phyloP scores from a whole-genome alignment of 192 early-diverging fungal genomes.

The Linnemannia elongata region DNA sequence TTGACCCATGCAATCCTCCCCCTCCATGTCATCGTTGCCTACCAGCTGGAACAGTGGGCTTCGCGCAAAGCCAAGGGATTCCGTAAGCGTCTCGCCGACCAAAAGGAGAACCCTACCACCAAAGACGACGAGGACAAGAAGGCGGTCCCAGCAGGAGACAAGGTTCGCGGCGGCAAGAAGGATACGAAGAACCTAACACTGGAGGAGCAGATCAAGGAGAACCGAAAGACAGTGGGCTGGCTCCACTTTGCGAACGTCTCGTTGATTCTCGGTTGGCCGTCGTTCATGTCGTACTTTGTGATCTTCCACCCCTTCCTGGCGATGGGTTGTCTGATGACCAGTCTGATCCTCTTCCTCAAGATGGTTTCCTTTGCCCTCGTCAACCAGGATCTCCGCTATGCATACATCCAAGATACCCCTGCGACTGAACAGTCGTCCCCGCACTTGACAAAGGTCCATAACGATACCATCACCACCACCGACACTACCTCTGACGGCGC shows the following conservation, averaged over 20 bases:
- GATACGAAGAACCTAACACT: conserved; percentile 20
- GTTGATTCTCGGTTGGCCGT: conserved; percentile 70
- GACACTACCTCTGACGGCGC: not conserved
- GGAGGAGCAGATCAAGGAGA: conserved; percentile 35
- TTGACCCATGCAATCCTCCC: conserved; percentile 66
- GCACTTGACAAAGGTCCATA: conserved; percentile 40
- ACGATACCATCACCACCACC: not conserved
- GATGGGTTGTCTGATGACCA: conserved; percentile 69
- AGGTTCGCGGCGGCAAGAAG: not conserved
- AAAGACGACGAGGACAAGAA: not conserved
- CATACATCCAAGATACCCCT: conserved; percentile 64
- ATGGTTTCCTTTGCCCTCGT: conserved; percentile 83
- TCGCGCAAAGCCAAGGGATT: conserved; percentile 29
- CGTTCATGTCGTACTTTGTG: conserved; percentile 73
- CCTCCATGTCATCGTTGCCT: conserved; percentile 69
- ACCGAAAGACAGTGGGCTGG: conserved; percentile 44
- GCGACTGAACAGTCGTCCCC: conserved; percentile 21
- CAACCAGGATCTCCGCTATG: conserved; percentile 80
- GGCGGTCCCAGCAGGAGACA: conserved; percentile 12
- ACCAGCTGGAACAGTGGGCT: conserved; percentile 71
- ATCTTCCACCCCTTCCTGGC: conserved; percentile 81
- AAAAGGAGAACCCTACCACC: not conserved
- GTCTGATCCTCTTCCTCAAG: conserved; percentile 84
- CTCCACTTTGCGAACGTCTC: conserved; percentile 69
- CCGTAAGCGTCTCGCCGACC: conserved; percentile 36